Conservation (phyloP, 2,329 filamentous ascomycete genomes). For the Lachnellula cervina region DNA sequence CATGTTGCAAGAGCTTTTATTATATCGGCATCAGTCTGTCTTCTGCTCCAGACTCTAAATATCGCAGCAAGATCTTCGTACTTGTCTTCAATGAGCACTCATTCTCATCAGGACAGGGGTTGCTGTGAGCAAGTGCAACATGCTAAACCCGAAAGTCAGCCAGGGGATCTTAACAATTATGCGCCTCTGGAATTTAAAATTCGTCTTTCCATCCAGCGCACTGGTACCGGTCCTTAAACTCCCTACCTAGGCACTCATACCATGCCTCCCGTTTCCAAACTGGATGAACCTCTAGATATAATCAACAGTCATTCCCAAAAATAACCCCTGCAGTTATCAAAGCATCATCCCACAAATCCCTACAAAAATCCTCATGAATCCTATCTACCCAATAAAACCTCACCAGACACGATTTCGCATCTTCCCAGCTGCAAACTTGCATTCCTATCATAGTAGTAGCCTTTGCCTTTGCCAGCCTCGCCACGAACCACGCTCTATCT, state of each 20-base stretch:
- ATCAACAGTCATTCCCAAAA: background rate
- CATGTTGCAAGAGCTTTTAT: background rate
- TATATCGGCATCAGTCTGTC: background rate
- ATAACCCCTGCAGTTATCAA: background rate
- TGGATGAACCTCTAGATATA: background rate
- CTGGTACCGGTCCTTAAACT: too few species aligned
- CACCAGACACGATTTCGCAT: background rate
- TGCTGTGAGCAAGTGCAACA: too few species aligned
- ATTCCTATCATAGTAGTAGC: background rate
- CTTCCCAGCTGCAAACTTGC: background rate
- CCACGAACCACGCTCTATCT: background rate
- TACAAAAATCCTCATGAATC: background rate
- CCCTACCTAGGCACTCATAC: too few species aligned
- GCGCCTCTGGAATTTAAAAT: too few species aligned
- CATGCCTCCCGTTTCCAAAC: too few species aligned
- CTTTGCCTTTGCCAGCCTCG: background rate
- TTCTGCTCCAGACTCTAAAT: too few species aligned
- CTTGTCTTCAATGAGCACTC: too few species aligned
- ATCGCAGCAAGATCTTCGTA: too few species aligned
- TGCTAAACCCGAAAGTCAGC: too few species aligned
- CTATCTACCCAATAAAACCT: background rate
- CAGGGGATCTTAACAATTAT: too few species aligned
- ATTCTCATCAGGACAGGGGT: too few species aligned
- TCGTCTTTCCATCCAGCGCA: too few species aligned
- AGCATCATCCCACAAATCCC: background rate